These are phyloP conservation scores for Juncus effusus DNA, from an alignment of 176 grass and related monocot species.

Conservation along the genomic window DNA sequence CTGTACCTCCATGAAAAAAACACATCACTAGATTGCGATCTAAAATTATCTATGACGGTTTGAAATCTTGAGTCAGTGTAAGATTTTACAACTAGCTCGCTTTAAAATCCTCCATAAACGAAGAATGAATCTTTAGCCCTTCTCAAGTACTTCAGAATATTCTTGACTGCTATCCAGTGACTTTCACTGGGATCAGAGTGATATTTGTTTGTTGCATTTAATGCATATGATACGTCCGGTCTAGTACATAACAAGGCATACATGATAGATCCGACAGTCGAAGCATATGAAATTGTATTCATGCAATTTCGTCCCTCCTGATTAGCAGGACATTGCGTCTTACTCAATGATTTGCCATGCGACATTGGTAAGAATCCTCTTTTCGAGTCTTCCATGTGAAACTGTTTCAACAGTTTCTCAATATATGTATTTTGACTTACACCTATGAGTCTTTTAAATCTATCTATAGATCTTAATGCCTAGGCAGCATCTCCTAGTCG, in stretches of 20 bases:
- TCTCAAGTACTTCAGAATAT: no score
- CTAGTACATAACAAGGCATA: background rate
- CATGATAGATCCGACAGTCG: background rate
- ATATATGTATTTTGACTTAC: constrained; percentile 11
- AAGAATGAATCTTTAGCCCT: no score
- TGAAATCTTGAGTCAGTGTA: background rate
- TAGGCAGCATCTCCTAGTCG: background rate
- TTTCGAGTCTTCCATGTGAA: constrained; percentile 9
- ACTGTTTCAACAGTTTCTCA: background rate
- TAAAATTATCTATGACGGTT: background rate
- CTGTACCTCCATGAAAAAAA: background rate
- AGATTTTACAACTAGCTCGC: background rate
- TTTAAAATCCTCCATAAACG: no score
- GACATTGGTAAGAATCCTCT: background rate
- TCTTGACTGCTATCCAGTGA: no score
- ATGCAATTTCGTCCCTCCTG: background rate
- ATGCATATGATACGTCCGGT: background rate
- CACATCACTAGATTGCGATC: background rate
- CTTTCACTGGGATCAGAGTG: no score
- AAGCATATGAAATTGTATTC: background rate
- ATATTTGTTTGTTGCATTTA: background rate
- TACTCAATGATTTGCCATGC: background rate
- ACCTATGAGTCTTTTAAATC: constrained; percentile 2
- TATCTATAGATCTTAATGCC: background rate
- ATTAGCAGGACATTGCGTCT: background rate